Evolutionary conservation across 805 yeast genomes (phyloP), one percentile per base, ranked within the genome.

Genomic region (Candida namnaoensis): DNA sequence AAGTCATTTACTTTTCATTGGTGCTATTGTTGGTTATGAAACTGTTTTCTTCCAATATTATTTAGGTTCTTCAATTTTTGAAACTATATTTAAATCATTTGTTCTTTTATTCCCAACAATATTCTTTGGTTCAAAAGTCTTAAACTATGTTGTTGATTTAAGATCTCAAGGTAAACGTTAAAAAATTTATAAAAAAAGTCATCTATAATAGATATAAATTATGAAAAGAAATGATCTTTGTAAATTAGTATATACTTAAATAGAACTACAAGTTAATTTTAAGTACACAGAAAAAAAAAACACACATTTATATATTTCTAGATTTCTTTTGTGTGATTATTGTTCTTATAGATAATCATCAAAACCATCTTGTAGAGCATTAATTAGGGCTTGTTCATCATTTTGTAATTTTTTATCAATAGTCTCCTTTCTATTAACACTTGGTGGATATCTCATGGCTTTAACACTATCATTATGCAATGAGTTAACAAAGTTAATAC

Each of bases 401-500:
- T 48, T 54, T 3, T 49, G 47, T 37, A 45, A 47, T 3, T 19
- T 32, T 8, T 37, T 41, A 2, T 42, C 25, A 25, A 12, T 19
- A 12, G 19, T 7, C 3, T 48, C 49, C n/a, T 41, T 44, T 43
- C 52, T 52, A 44, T 52, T 56, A 19, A 46, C 47, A 44, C 58
- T 56, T 38, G 60, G 60, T 7, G 96, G 95, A 64, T 87, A 93
- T 54, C 97, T 78, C 97, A 93, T 88, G 8, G 95, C 88, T 65
- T 87, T 85, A 44, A 91, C 95, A 61, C 87, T 78, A 54, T 91
- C 97, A 52, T 88, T 88, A 65, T 91, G 95, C 50, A 91, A 72
- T 38, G 82, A 75, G 66, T 88, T 83, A 57, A 96, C 91, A 64
- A 93, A 95, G 53, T 79, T 78, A 62, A 93, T 91, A 71, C 99